Evolutionary conservation across 306 rosid species (phyloP).

Genomic region (Begonia peltatifolia): DNA sequence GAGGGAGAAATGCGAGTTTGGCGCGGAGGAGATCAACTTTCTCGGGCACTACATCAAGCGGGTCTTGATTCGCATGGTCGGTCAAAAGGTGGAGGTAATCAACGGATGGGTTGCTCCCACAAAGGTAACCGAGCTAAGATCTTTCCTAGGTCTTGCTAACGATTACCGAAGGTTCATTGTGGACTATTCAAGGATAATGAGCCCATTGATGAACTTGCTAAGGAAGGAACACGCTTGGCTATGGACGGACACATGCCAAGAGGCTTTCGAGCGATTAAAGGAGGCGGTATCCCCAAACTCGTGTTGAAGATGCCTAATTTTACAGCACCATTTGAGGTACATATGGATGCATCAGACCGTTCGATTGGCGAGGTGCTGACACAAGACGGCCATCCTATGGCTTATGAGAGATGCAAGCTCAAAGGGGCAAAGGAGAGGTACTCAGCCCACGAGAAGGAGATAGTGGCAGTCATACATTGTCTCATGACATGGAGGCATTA

Average conservation of each 20-base stretch:
- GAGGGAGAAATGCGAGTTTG: constrained; percentile 1
- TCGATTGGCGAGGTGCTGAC: too few relatives aligned
- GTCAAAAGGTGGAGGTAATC: neutral
- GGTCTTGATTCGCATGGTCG: neutral
- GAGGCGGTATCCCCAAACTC: neutral
- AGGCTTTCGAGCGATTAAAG: neutral
- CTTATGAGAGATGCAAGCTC: too few relatives aligned
- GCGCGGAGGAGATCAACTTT: neutral
- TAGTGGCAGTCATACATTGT: neutral
- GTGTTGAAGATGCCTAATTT: neutral
- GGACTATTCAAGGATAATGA: neutral
- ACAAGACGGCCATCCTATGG: too few relatives aligned
- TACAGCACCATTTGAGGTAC: neutral
- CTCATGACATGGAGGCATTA: neutral
- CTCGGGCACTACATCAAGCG: neutral
- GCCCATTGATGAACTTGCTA: neutral
- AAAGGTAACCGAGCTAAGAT: neutral
- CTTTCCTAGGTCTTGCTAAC: neutral
- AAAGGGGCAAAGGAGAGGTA: too few relatives aligned
- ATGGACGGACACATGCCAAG: neutral
- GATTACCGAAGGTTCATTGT: neutral
- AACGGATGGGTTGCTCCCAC: neutral
- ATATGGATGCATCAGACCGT: too few relatives aligned
- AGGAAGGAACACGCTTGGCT: neutral
- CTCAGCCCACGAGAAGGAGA: too few relatives aligned